Percentiles rank a stretch among this genome's conserved stretches.
phyloP scores from a whole-genome alignment of 345 rosid genomes.

The Arabis hirsuta region DNA sequence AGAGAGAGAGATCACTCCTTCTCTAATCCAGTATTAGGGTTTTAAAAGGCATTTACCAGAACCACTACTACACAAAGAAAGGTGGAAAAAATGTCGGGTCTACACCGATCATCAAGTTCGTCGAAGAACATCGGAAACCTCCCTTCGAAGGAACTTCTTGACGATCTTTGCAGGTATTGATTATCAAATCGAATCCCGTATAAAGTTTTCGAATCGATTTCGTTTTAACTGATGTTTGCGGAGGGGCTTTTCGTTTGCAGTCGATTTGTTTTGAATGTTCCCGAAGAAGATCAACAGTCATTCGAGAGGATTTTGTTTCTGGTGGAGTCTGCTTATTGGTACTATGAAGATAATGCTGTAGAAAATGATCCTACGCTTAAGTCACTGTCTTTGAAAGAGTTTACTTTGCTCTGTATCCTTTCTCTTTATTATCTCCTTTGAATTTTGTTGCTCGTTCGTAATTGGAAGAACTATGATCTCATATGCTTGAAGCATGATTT shows the following conservation, averaged over 20 bases:
- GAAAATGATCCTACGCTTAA: constrained; percentile 89
- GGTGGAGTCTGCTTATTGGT: constrained; percentile 98
- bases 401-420: constrained; percentile 90
- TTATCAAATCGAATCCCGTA: constrained; percentile 18
- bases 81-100: constrained; percentile 57
- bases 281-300: constrained; percentile 96
- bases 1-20: constrained; percentile 17
- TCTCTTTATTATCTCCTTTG: constrained; percentile 12
- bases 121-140: constrained; percentile 79
- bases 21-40: constrained; percentile 39
- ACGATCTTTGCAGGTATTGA: constrained; percentile 95
- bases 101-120: constrained; percentile 73
- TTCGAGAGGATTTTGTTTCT: constrained; percentile 96
- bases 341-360: constrained; percentile 93
- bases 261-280: constrained; percentile 96
- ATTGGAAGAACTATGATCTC: background rate
- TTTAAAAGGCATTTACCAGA: constrained; percentile 33
- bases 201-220: constrained; percentile 22
- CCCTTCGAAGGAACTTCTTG: constrained; percentile 96
- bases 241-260: constrained; percentile 49
- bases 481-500: constrained; percentile 8
- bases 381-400: constrained; percentile 87
- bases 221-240: constrained; percentile 16
- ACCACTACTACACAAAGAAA: background rate
- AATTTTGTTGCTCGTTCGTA: background rate